phyloP scores from a whole-genome alignment of 2,329 filamentous ascomycete genomes.

The Basipetospora chlamydospora region DNA sequence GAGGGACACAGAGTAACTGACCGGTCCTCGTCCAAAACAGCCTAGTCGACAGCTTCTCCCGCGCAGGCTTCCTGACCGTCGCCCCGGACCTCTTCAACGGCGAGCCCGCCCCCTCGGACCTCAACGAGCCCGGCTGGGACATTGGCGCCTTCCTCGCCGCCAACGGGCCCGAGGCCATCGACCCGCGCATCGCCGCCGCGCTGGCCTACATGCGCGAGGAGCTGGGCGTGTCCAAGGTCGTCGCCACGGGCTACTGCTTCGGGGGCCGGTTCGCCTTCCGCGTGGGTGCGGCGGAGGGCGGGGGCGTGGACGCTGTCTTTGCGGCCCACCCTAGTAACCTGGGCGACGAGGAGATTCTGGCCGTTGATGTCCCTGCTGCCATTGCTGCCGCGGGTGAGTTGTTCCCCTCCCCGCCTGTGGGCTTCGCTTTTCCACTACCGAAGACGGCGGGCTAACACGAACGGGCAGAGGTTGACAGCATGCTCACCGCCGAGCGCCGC shows the following conservation, averaged over 20 bases:
- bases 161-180: conserved; percentile 13
- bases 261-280: conserved; percentile 33
- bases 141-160: conserved; percentile 18
- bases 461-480: conserved; percentile 35
- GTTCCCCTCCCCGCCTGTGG: no score
- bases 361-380: conserved; percentile 39
- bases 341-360: conserved; percentile 41
- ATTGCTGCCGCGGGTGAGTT: conserved; percentile 39
- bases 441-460: no score
- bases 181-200: conserved; percentile 12
- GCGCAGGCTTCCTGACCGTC: conserved; percentile 23
- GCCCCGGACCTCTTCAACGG: conserved; percentile 24
- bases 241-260: conserved; percentile 49
- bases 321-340: conserved; percentile 52
- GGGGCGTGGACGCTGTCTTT: conserved; percentile 42
- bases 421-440: no score
- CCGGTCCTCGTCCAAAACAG: no score
- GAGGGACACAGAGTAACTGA: no score
- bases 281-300: conserved; percentile 33
- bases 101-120: conserved; percentile 13
- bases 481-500: conserved; percentile 43
- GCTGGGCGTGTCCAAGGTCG: conserved; percentile 38
- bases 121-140: conserved; percentile 16
- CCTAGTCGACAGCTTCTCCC: conserved; percentile 23
- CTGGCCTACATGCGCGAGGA: conserved; percentile 21